Evolutionary conservation across 805 yeast species (phyloP), one percentile per base, ranked within the genome.

Genomic region (Saturnispora hagleri): DNA sequence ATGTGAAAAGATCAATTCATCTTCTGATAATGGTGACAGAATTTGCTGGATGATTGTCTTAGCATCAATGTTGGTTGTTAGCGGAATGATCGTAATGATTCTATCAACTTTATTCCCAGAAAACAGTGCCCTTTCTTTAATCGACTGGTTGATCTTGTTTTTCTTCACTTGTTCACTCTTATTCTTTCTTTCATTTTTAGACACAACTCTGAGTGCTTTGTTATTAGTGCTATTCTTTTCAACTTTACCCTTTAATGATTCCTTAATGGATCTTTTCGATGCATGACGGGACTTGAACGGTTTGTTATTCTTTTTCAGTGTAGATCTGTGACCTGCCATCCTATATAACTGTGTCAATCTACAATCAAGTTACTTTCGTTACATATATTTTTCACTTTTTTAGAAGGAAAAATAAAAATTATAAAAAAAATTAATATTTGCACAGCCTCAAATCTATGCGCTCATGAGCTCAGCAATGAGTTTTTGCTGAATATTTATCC

Each of bases 281-380:
- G 96, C 79, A 73, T 93, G 99, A 64, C 83, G 86, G 2, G 96
- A 80, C 66, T 93, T 95, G 76, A 89, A 95, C 9, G 90, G 77
- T 71, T 93, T 93, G 62, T 91, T 96, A 46, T 82, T 82, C 63
- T 82, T 83, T 68, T 89, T 91, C 44, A 87, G 70, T 3, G 96
- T 81, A 12, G 91, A 75, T 65, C 98, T 79, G 66, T 93, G 98
- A 60, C 86, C 86, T 45, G 85, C 87, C 85, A 82, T 81, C 31
- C 31, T 50, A 3, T 31, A 34, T 1, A 15, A 13, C 9, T 15
- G 34, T 15, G 17, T 20, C 24, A 13, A 15, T 24, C 15, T 41
- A 22, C 9, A 41, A 18, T 7, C 6, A 24, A 17, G n/a, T 40
- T 20, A 9, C 9, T 18, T 40, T 24, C 4, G n/a, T 41, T 41